These are phyloP conservation scores for Populus ilicifolia DNA, from an alignment of 345 rosid genomes.

Conservation along the genomic window DNA sequence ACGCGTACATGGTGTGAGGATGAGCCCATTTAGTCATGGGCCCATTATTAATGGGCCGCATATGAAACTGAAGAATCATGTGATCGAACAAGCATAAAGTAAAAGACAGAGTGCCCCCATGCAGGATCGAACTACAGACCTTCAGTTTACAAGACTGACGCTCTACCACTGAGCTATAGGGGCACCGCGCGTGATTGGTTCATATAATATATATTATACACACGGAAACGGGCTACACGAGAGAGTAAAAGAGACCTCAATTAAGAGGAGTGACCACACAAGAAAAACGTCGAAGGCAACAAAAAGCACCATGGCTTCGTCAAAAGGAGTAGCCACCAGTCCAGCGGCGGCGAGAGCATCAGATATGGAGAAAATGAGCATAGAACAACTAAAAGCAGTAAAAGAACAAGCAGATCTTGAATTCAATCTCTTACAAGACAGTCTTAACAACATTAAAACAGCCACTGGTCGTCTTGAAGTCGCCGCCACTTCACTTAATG, in stretches of 20 bases:
- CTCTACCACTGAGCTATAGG: conserved; percentile 91
- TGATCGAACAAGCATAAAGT: no score
- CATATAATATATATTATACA: fast-evolving
- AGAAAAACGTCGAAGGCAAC: background rate
- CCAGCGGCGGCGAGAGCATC: background rate
- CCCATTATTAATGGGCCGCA: background rate
- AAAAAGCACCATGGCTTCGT: background rate
- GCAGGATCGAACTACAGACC: conserved; percentile 84
- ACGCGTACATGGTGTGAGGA: background rate
- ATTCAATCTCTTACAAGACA: conserved; percentile 89
- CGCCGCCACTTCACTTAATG: conserved; percentile 75
- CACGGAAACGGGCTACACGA: no score
- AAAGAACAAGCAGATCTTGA: conserved; percentile 89
- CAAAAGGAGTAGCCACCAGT: background rate
- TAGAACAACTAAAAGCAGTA: conserved; percentile 78
- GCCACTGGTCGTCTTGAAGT: conserved; percentile 78
- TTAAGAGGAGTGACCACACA: no score
- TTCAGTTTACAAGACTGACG: conserved; percentile 85
- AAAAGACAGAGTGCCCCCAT: conserved; percentile 41
- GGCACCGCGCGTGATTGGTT: conserved; percentile 15
- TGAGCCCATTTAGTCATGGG: background rate
- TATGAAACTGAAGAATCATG: background rate
- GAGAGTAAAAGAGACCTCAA: no score
- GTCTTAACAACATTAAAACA: conserved; percentile 92
- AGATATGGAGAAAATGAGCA: conserved; percentile 72